phyloP scores from a whole-genome alignment of 1,139 yeast species.

The Candida sanyaensis region DNA sequence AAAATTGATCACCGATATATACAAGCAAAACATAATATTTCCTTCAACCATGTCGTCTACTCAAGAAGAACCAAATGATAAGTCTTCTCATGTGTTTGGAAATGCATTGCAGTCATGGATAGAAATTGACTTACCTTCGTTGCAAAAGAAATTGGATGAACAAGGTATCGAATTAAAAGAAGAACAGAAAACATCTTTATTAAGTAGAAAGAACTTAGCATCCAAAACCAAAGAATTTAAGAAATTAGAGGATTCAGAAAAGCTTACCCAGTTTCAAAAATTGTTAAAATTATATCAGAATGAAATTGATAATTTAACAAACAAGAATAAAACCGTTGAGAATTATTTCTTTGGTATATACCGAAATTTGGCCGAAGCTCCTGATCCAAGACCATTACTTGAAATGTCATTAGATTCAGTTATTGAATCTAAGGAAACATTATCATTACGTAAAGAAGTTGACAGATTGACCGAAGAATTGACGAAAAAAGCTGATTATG shows the following conservation, averaged over 20 bases:
- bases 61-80: slow-evolving; percentile 1
- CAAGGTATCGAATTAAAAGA: slow-evolving; percentile 75
- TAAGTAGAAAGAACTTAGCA: slow-evolving; percentile 75
- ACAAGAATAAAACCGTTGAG: slow-evolving; percentile 75
- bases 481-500: slow-evolving; percentile 74
- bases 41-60: neutral
- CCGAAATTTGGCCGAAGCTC: slow-evolving; percentile 80
- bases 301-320: slow-evolving; percentile 82
- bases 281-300: slow-evolving; percentile 81
- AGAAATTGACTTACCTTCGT: slow-evolving; percentile 62
- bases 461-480: slow-evolving; percentile 59
- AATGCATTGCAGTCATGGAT: slow-evolving; percentile 77
- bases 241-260: slow-evolving; percentile 65
- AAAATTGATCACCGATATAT: no score
- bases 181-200: slow-evolving; percentile 65
- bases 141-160: slow-evolving; percentile 73
- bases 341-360: slow-evolving; percentile 72
- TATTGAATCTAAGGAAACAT: slow-evolving; percentile 56
- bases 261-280: slow-evolving; percentile 63
- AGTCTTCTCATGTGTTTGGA: slow-evolving; percentile 27
- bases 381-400: slow-evolving; percentile 85
- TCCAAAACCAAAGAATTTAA: slow-evolving; percentile 80
- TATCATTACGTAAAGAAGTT: slow-evolving; percentile 55
- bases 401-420: slow-evolving; percentile 73
- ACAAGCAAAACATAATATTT: neutral